Evolutionary conservation across 1,284 basidiomycete species (phyloP).

Genomic region (Sanghuangporus weigelae): DNA sequence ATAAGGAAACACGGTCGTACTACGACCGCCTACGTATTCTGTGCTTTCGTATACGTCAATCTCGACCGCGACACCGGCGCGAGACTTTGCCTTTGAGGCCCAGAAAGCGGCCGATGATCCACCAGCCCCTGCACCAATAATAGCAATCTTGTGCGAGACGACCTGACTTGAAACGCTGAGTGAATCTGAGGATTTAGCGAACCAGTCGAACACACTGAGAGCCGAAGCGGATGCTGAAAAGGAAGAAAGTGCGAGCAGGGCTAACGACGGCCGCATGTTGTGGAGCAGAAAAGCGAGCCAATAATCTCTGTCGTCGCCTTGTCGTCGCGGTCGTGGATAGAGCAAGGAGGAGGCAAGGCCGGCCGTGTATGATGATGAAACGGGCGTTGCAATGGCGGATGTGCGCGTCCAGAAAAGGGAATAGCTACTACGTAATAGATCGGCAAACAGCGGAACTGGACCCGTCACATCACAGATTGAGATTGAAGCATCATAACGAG

Average conservation of each 20-base stretch:
- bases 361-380: background rate
- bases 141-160: constrained; percentile 48
- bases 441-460: background rate
- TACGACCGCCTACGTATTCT: constrained; percentile 80
- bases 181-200: constrained; percentile 6
- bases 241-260: background rate
- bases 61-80: constrained; percentile 61
- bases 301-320: background rate
- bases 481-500: background rate
- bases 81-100: constrained; percentile 69
- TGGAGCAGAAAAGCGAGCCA: background rate
- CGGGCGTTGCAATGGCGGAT: background rate
- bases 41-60: constrained; percentile 81
- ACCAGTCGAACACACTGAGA: constrained; percentile 14
- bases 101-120: constrained; percentile 87
- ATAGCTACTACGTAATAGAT: background rate
- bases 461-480: background rate
- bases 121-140: constrained; percentile 85
- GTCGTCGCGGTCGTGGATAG: background rate
- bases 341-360: background rate
- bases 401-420: background rate
- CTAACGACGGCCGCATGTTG: constrained; percentile 12
- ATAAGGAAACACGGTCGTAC: constrained; percentile 75
- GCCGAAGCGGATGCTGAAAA: constrained; percentile 3
- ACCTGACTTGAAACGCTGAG: constrained; percentile 14